Evolutionary conservation across 2,329 filamentous ascomycete genomes (phyloP).

Genomic region (Beauveria sp.): DNA sequence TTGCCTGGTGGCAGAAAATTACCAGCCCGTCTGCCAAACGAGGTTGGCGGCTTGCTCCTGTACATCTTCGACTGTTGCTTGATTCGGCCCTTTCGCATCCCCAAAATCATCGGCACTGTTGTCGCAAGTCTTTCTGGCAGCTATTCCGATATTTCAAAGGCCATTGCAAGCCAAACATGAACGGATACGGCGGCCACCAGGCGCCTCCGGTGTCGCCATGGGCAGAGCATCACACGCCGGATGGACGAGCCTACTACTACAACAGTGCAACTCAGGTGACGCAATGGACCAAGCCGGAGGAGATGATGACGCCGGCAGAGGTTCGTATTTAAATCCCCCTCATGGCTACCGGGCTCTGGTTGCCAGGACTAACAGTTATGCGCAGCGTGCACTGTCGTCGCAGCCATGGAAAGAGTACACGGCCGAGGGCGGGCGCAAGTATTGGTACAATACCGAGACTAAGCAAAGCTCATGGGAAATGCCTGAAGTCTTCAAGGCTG

Average conservation of each 20-base stretch:
- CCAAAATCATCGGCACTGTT: constrained; percentile 1
- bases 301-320: constrained; percentile 77
- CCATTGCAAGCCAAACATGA: constrained; percentile 39
- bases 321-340: constrained; percentile 35
- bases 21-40: not conserved
- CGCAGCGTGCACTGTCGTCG: constrained; percentile 66
- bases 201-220: constrained; percentile 65
- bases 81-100: not conserved
- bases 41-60: not conserved
- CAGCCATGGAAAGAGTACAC: constrained; percentile 93
- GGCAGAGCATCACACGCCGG: constrained; percentile 73
- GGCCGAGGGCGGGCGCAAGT: constrained; percentile 77
- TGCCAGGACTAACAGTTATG: constrained; percentile 12
- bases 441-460: constrained; percentile 91
- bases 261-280: constrained; percentile 79
- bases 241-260: constrained; percentile 87
- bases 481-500: constrained; percentile 73
- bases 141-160: not conserved
- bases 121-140: not conserved
- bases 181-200: constrained; percentile 45
- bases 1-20: not conserved
- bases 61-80: not conserved
- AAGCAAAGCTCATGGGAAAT: constrained; percentile 94
- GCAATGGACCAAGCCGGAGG: constrained; percentile 89
- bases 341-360: not conserved